phyloP scores from a whole-genome alignment of 192 early-diverging fungal species.

The Endogone sp. region DNA sequence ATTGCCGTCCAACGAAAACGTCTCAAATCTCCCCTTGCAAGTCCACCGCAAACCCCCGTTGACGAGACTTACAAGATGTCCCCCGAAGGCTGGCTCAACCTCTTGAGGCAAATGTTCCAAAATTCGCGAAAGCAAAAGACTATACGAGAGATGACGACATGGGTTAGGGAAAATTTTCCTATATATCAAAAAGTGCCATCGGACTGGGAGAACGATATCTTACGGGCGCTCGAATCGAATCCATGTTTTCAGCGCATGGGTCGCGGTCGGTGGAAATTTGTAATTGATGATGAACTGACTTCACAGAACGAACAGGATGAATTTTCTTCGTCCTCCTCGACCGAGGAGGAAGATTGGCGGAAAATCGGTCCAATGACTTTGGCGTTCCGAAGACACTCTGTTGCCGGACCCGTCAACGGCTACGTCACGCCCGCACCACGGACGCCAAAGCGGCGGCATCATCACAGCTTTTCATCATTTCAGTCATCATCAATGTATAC shows the following conservation, averaged over 20 bases:
- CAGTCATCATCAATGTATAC: conserved; percentile 22
- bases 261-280: conserved; percentile 31
- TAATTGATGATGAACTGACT: conserved; percentile 14
- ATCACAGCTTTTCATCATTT: conserved; percentile 22
- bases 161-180: conserved; percentile 37
- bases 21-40: conserved; percentile 17
- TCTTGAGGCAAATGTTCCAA: conserved; percentile 37
- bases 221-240: conserved; percentile 33
- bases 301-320: conserved; percentile 25
- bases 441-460: conserved; percentile 7
- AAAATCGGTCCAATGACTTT: conserved; percentile 30
- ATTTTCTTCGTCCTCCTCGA: conserved; percentile 24
- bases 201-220: conserved; percentile 32
- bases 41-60: conserved; percentile 20
- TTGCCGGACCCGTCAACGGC: conserved; percentile 7
- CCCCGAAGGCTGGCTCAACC: conserved; percentile 34
- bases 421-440: neutral
- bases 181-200: conserved; percentile 34
- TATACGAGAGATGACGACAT: conserved; percentile 33
- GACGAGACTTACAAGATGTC: conserved; percentile 35
- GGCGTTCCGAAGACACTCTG: conserved; percentile 30
- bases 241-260: conserved; percentile 35
- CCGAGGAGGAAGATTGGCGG: conserved; percentile 38
- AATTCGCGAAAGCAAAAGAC: conserved; percentile 40
- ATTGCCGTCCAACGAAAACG: neutral